Evolutionary conservation across 1,284 basidiomycete species (phyloP).

Genomic region (Malassezia slooffiae): DNA sequence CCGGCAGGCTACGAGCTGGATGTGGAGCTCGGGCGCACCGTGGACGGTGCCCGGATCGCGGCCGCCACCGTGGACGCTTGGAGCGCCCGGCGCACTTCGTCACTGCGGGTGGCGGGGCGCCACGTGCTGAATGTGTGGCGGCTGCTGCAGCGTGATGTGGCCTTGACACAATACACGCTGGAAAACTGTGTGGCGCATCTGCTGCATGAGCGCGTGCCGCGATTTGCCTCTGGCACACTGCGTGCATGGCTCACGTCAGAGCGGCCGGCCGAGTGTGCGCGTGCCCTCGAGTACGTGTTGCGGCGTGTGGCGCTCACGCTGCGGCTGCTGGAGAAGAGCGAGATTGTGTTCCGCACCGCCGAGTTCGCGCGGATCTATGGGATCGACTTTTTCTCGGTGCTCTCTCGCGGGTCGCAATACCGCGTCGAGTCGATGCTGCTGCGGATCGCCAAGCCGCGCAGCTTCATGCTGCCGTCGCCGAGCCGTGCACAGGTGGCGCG

Average conservation of each 20-base stretch:
- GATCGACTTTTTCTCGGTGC: constrained; percentile 89
- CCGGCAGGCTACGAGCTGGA: constrained; percentile 38
- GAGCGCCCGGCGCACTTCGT: constrained; percentile 64
- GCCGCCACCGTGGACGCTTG: constrained; percentile 49
- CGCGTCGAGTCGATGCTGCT: constrained; percentile 99
- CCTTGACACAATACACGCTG: constrained; percentile 69
- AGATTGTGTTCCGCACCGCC: constrained; percentile 39
- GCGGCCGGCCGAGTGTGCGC: constrained; percentile 11
- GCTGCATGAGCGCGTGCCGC: constrained; percentile 53
- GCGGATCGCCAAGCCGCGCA: constrained; percentile 92
- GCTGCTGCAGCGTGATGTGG: constrained; percentile 74
- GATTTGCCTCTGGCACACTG: constrained; percentile 60
- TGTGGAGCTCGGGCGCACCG: constrained; percentile 46
- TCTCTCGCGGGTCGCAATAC: constrained; percentile 88
- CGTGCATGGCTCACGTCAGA: constrained; percentile 58
- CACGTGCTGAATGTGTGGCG: constrained; percentile 89
- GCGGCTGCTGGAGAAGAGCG: constrained; percentile 35
- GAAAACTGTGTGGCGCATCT: constrained; percentile 65
- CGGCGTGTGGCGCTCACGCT: constrained; percentile 27
- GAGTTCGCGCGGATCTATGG: constrained; percentile 95
- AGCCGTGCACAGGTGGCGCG: constrained; percentile 48
- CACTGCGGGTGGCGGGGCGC: constrained; percentile 71
- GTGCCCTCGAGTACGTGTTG: constrained; percentile 27
- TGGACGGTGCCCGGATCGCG: constrained; percentile 11
- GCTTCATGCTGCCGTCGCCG: constrained; percentile 46